phyloP scores from a whole-genome alignment of 495 filamentous ascomycete genomes.

The Hypomontagnella monticulosa region DNA sequence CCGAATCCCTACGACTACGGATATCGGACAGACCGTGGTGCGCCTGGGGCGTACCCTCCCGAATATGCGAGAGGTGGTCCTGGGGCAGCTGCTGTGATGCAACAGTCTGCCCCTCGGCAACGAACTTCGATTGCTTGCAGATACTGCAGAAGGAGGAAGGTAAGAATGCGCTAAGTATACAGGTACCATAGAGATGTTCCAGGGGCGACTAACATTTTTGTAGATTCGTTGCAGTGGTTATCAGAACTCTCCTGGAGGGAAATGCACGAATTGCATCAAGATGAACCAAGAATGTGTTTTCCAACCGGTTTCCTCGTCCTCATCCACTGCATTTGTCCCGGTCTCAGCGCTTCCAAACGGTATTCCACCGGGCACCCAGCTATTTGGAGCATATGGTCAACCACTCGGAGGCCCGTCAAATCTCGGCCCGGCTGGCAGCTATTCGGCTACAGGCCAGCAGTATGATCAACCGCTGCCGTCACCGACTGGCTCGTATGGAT shows the following conservation, averaged over 20 bases:
- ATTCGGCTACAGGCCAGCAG: slow-evolving; percentile 39
- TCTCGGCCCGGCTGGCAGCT: slow-evolving; percentile 38
- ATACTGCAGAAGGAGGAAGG: slow-evolving; percentile 63
- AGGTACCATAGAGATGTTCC: background rate
- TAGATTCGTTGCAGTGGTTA: slow-evolving; percentile 65
- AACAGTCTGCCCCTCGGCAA: slow-evolving; percentile 58
- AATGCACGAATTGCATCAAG: slow-evolving; percentile 62
- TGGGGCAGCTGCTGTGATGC: slow-evolving; percentile 43
- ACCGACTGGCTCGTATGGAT: slow-evolving; percentile 43
- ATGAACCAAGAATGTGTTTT: slow-evolving; percentile 63
- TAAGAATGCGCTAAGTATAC: slow-evolving; percentile 31
- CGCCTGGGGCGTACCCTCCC: slow-evolving; percentile 31
- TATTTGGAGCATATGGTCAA: slow-evolving; percentile 62
- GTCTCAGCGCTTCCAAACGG: slow-evolving; percentile 58
- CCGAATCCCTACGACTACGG: slow-evolving; percentile 39
- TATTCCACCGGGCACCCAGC: slow-evolving; percentile 58
- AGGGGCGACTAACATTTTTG: slow-evolving; percentile 9
- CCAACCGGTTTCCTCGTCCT: slow-evolving; percentile 59
- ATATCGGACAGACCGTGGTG: slow-evolving; percentile 36
- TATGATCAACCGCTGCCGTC: slow-evolving; percentile 52
- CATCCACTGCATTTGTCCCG: slow-evolving; percentile 59
- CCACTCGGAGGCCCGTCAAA: slow-evolving; percentile 48
- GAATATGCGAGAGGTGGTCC: slow-evolving; percentile 42
- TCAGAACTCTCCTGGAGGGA: slow-evolving; percentile 58
- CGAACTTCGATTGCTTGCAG: slow-evolving; percentile 62